A percentile compares a stretch with the other conserved stretches of the same genome.
phyloP scores from a whole-genome alignment of 2,329 filamentous ascomycete genomes.

The Clonostachys byssicola region DNA sequence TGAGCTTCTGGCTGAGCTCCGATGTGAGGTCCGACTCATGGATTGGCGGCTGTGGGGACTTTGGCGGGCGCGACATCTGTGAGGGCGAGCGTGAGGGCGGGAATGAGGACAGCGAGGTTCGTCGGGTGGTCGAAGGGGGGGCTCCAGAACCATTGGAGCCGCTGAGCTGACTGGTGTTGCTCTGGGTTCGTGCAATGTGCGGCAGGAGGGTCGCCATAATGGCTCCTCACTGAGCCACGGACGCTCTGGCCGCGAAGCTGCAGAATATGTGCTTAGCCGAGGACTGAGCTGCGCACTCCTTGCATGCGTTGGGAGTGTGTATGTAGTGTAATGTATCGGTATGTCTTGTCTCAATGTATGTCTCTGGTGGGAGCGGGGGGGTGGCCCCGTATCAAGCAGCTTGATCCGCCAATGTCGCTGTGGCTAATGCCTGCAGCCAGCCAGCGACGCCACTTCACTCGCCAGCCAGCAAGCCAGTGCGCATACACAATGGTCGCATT shows the following conservation, averaged over 20 bases:
- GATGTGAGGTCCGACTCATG: slow-evolving; percentile 52
- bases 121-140: slow-evolving; percentile 15
- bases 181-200: slow-evolving; percentile 31
- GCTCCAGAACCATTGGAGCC: slow-evolving; percentile 12
- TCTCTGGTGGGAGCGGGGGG: too few species aligned
- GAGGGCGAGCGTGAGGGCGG: slow-evolving; percentile 55
- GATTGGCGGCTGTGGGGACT: slow-evolving; percentile 48
- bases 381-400: too few species aligned
- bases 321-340: too few species aligned
- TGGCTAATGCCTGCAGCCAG: too few species aligned
- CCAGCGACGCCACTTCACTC: too few species aligned
- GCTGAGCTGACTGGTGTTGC: slow-evolving; percentile 27
- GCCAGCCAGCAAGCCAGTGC: too few species aligned
- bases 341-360: too few species aligned
- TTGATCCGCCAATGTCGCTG: too few species aligned
- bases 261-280: not conserved
- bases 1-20: slow-evolving; percentile 55
- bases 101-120: slow-evolving; percentile 62
- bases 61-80: slow-evolving; percentile 52
- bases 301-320: too few species aligned
- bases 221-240: not conserved
- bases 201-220: slow-evolving; percentile 36
- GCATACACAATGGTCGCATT: too few species aligned
- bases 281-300: too few species aligned
- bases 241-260: slow-evolving; percentile 11